Base-by-base conservation (phyloP, 352 stramenopile genomes). In the Pythium aquatile region DNA sequence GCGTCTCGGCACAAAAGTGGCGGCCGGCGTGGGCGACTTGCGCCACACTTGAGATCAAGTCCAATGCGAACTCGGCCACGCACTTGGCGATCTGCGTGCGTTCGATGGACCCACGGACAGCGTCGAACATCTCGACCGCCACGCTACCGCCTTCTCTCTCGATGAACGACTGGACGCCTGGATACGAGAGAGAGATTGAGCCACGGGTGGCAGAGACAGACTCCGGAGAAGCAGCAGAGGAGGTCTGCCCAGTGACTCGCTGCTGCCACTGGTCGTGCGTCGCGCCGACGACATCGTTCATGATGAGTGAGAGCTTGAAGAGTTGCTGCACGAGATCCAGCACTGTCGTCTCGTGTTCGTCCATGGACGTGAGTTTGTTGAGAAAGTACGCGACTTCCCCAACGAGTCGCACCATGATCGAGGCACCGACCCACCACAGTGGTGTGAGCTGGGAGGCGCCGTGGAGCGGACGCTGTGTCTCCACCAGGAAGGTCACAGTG, bases 121-220 rank as follows among this genome's bases (percentile, higher is more conserved):
- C 72, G 46, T 86, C 79, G 46, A 88, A 83, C 74, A 83, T 79
- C 46, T 88, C 77, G 55, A 79, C 76, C 28, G 75, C 77, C 53
- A 88, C 16, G 10, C 71, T 64, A 0, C 79, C 79, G 24, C 79
- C 75, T 47, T 88, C 79, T 44, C 78, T 83, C 57, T 86, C 73
- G 39, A 88, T 85, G 55, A 88, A 86, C 56, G 85, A 76, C 66
- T 88, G 75, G 8, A 74, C 72, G 58, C 80, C 83, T 46, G 77
- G 74, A 60, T 73, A 78, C 8, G 79, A 74, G 16, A 88, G 68
- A 56, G 83, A 56, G 65, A 85, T 83, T 11, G 79, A 83, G 2
- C 77, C 79, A 13, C 73, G 65, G 14, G 37, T 52, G 5, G 11
- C 53, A 30, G 26, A 29, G 2, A 10, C 26, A 2, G 42, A 13